Evolutionary conservation across 768 basidiomycete species (phyloP), one percentile per base, ranked within the genome.

Genomic region (Tricholoma furcatifolium): DNA sequence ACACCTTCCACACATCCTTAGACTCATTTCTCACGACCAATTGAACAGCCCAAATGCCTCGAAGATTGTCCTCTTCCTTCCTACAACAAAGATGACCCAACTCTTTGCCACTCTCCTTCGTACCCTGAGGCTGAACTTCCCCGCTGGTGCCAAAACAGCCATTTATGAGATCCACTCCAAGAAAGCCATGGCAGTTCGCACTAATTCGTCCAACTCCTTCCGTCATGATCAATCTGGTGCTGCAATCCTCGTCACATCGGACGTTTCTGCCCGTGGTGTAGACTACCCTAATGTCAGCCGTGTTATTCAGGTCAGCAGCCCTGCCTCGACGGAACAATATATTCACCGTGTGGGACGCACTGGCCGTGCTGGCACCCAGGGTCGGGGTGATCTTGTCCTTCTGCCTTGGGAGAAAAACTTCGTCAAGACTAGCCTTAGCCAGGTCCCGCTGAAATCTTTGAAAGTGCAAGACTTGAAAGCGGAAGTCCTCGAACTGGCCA

Each of bases 201-300:
- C 79, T 6, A 62, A 60, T 3, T 78, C 83, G 0, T 88, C 87
- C 2, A 74, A 79, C 12, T 47, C 57, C 10, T 95, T 92, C 77
- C 74, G 85, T 51, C n/a, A 55, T 1, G 82, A 87, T 57, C 74
- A 58, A 15, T 64, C 70, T 2, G 74, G 75, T 4, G 79, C 84
- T 0, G 73, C 81, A 2, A 73, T 97, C 27, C 80, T 96, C 47
- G 75, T 97, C 59, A 88, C 85, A 3, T 93, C 92, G 1, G 93
- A 96, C 59, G 85, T 96, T 5, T 93, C 91, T 24, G 91, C 92
- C 18, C 82, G 92, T 52, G 91, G 91, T 14, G 81, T 95, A 41
- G 91, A 96, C 67, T 96, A 95, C 65, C 92, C 92, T 7, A 83
- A 81, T 17, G 89, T 94, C 18, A 91, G 91, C 0, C 84, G 93